phyloP scores from a whole-genome alignment of 2,329 filamentous ascomycete genomes.

The Cryphonectria carpinicola region DNA sequence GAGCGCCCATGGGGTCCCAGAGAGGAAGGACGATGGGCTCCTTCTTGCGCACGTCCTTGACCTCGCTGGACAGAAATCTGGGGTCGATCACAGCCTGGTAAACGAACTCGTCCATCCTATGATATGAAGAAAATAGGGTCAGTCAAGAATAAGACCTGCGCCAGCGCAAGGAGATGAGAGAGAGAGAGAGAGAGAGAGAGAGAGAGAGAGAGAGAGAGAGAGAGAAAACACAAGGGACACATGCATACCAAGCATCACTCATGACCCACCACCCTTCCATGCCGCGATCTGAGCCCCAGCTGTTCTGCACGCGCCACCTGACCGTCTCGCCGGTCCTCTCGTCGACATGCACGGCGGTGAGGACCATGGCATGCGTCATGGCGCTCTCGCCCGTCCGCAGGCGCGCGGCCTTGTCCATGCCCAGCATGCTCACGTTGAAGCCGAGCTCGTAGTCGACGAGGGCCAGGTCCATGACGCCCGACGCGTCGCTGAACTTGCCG shows the following conservation, averaged over 20 bases:
- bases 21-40: slow-evolving; percentile 72
- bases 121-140: not conserved
- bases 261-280: slow-evolving; percentile 88
- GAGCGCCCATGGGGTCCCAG: slow-evolving; percentile 80
- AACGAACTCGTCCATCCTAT: slow-evolving; percentile 71
- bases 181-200: not conserved
- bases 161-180: not conserved
- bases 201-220: not conserved
- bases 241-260: slow-evolving; percentile 67
- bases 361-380: slow-evolving; percentile 93
- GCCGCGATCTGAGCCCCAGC: slow-evolving; percentile 73
- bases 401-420: slow-evolving; percentile 75
- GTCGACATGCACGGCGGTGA: slow-evolving; percentile 83
- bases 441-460: slow-evolving; percentile 81
- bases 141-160: not conserved
- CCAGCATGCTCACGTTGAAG: slow-evolving; percentile 76
- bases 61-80: slow-evolving; percentile 64
- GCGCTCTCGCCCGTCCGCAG: slow-evolving; percentile 74
- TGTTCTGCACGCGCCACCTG: slow-evolving; percentile 87
- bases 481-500: slow-evolving; percentile 75
- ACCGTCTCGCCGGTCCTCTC: slow-evolving; percentile 63
- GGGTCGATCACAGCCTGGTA: slow-evolving; percentile 87
- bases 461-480: slow-evolving; percentile 79
- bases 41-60: slow-evolving; percentile 71
- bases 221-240: not conserved